A percentile compares a stretch with the other conserved stretches of the same genome.
phyloP scores from a whole-genome alignment of 495 filamentous ascomycete genomes.

The Penicillium desertorum region DNA sequence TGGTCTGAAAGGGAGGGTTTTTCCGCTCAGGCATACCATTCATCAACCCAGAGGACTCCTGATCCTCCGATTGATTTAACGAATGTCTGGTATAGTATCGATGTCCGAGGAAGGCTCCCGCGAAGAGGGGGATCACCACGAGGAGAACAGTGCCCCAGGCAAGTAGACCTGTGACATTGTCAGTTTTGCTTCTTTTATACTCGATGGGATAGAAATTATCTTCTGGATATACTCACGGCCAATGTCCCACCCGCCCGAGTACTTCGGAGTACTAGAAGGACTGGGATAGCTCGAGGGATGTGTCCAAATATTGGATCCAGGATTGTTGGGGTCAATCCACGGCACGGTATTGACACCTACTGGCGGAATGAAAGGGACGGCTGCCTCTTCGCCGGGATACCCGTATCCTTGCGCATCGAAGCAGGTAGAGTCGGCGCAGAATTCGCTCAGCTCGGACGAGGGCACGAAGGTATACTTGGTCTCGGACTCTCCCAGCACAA shows the following conservation, averaged over 20 bases:
- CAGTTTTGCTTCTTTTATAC: neutral
- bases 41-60: constrained; percentile 26
- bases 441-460: constrained; percentile 37
- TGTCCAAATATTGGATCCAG: constrained; percentile 21
- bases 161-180: constrained; percentile 14
- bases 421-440: constrained; percentile 36
- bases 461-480: constrained; percentile 45
- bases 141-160: constrained; percentile 16
- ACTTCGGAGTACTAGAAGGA: neutral
- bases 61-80: constrained; percentile 14
- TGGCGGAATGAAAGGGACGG: constrained; percentile 33
- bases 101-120: constrained; percentile 14
- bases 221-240: constrained; percentile 14
- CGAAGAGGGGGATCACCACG: constrained; percentile 10
- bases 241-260: constrained; percentile 10
- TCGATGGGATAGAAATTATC: neutral
- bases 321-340: constrained; percentile 40
- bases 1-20: constrained; percentile 1
- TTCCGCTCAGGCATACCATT: constrained; percentile 26
- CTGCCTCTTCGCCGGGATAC: constrained; percentile 35
- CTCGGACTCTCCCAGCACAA: constrained; percentile 36
- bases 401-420: constrained; percentile 37
- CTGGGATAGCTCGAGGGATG: constrained; percentile 23
- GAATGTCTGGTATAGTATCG: constrained; percentile 18
- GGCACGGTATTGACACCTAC: constrained; percentile 43